Evolutionary conservation across 352 stramenopile genomes (phyloP), one percentile per base, ranked within the genome.

Genomic region (Pythium pectinolyticum): DNA sequence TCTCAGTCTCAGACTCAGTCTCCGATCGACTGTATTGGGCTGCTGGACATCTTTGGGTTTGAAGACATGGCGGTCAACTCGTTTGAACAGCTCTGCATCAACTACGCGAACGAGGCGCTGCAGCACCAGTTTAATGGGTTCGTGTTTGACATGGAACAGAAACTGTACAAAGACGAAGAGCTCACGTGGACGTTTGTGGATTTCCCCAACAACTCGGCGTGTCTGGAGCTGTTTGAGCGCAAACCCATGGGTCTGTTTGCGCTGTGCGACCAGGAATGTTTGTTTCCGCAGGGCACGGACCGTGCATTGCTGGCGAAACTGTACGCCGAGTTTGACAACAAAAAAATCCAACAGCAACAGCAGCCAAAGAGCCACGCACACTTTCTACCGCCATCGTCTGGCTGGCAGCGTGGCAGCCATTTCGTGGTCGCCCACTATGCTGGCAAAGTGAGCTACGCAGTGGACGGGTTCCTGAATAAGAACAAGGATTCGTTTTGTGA

Each of bases 1-100:
- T 17, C 22, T 14, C 50, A 20, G n/a, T 14, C 3, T n/a, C n/a
- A 34, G n/a, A 19, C 30, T 14, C 30, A 48, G 22, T n/a, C n/a
- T n/a, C n/a, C n/a, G 25, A 34, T 66, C 22, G 69, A 84, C 69
- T 90, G 92, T 34, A 94, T 95, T 24, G 86, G 84, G 7, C 46
- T 96, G 35, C 69, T 96, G 19, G 88, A 96, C 63, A 96, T 96
- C 46, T 96, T 96, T 66, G 88, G 88, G 3, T 96, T 96, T 56
- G 88, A 96, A 67, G 84, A 92, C 63, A 91, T 96, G 79, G 73
- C 73, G 0, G 66, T 82, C 20, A 96, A 96, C 65, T 91, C 78
- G 25, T 95, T 96, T 41, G 88, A 96, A 66, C 88, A 96, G 61
- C 74, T 96, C n/a, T 96, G 86, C 58, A 96, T 96, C 72, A 96